Base-by-base conservation (phyloP, 2,329 filamentous ascomycete species). In the Phialemonium atrogriseum region DNA sequence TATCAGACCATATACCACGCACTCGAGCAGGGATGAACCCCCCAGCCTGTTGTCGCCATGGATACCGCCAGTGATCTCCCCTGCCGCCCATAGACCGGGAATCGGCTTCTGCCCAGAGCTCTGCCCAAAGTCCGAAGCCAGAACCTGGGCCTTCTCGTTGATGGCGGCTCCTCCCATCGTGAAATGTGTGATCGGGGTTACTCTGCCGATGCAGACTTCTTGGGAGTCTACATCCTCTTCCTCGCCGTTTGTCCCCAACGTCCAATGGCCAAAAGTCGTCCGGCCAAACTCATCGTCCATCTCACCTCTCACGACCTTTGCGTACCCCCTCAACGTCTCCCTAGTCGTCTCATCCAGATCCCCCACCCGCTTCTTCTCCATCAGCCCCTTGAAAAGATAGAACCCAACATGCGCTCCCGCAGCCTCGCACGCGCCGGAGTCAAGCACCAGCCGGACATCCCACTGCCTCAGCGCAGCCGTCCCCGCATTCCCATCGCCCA, bases 151-250 rank as follows among this genome's bases (percentile, higher is more conserved):
- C 26, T 62, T 55, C 6, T 66, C 55, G 41, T 74, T 69, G 40
- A 80, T 73, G 3, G 68, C 57, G 0, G 68, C 74, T 1, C 76
- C 76, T 5, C 76, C 76, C 76, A 80, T 80, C 2, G 76, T 80
- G 43, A 80, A 80, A 44, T 80, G 76, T 3, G 73, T 62, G 0
- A 80, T 71, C 0, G 76, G 76, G 5, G 77, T 80, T 1, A 80
- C 71, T 2, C 50, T 61, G 0, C 75, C 77, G 0, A 78, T 50
- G 37, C 71, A 77, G 1, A 80, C 57, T 17, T 71, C 60, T 5
- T 42, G 37, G 10, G 28, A 14, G 10, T 30, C 21, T 9, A 30
- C 24, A n/a, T 69, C 60, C 0, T 77, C 68, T 0, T 60, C 51
- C 21, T 58, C 61, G 5, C 59, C 56, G 10, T 70, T 61, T 0